These are phyloP conservation scores for Coemansia asiatica DNA, from an alignment of 192 early-diverging fungal species.

Conservation along the genomic window DNA sequence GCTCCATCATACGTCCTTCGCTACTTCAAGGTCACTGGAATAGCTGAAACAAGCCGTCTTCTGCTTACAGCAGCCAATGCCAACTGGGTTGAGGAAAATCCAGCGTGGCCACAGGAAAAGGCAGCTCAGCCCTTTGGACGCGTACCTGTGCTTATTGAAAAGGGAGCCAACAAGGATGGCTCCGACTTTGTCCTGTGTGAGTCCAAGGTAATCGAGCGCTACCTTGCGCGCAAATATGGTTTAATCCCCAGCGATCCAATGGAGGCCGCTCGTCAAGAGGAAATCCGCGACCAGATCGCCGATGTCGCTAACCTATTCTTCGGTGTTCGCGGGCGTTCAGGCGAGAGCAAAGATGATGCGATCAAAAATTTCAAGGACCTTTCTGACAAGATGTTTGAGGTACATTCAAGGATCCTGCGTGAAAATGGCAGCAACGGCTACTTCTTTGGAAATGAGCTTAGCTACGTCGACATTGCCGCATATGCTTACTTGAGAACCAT, in stretches of 20 bases:
- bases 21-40: slow-evolving; percentile 36
- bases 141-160: slow-evolving; percentile 55
- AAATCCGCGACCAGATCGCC: slow-evolving; percentile 19
- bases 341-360: slow-evolving; percentile 15
- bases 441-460: slow-evolving; percentile 41
- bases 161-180: slow-evolving; percentile 15
- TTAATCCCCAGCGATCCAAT: slow-evolving; percentile 35
- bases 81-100: slow-evolving; percentile 45
- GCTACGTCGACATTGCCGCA: slow-evolving; percentile 39
- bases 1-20: slow-evolving; percentile 27
- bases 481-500: not conserved
- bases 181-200: slow-evolving; percentile 40
- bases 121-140: slow-evolving; percentile 47
- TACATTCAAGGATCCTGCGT: slow-evolving; percentile 33
- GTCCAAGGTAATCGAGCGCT: slow-evolving; percentile 55
- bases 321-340: not conserved
- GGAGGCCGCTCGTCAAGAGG: slow-evolving; percentile 35
- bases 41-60: slow-evolving; percentile 25
- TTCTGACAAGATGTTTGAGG: slow-evolving; percentile 25
- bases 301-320: slow-evolving; percentile 5
- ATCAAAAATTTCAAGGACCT: slow-evolving; percentile 11
- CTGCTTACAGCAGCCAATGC: slow-evolving; percentile 46
- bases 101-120: slow-evolving; percentile 56
- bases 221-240: slow-evolving; percentile 51
- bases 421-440: slow-evolving; percentile 58